Base-by-base conservation (phyloP, 805 yeast genomes). In the Metschnikowia lunata region DNA sequence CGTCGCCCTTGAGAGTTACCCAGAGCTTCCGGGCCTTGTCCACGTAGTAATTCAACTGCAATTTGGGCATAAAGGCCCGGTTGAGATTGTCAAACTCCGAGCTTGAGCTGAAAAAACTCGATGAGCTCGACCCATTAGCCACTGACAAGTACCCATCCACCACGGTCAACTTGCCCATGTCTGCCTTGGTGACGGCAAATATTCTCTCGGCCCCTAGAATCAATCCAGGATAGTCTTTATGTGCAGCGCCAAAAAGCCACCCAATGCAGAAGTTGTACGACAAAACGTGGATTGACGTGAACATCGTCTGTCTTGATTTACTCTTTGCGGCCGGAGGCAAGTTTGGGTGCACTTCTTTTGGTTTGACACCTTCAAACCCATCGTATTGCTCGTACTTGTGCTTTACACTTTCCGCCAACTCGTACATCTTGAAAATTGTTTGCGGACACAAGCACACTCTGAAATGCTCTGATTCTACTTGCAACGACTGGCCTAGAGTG, bases 131-230 rank as follows among this genome's bases (percentile, higher is more conserved):
- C 0, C 91, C 88, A 51, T 77, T 78, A 0, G 95, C 90, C 1
- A 82, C 79, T 0, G 95, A 79, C 2, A 85, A 53, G 56, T 79
- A 88, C 4, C 88, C 85, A 36, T 82, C 85, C 40, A 78, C 70
- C 45, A 88, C 66, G 0, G 88, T 77, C 33, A 88, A 67, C 49
- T 82, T 82, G 2, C 95, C 95, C 34, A 78, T 62, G 8, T 69
- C 70, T 13, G 77, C 75, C 37, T 81, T 82, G 18, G 82, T 74
- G 0, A 81, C 77, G 1, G 88, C 80, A 49, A 82, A 85, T 15
- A 88, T 76, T 13, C 82, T 67, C 50, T 86, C 88, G 43, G 85
- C 87, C 0, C 97, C 97, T 28, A 80, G 48, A 32, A 85, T 81
- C n/a, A 88, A 57, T 9, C 97, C 97, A 0, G 88, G 88, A 42